Evolutionary conservation across 1,284 basidiomycete genomes (phyloP).

Genomic region (Ceratobasidium papillatum): DNA sequence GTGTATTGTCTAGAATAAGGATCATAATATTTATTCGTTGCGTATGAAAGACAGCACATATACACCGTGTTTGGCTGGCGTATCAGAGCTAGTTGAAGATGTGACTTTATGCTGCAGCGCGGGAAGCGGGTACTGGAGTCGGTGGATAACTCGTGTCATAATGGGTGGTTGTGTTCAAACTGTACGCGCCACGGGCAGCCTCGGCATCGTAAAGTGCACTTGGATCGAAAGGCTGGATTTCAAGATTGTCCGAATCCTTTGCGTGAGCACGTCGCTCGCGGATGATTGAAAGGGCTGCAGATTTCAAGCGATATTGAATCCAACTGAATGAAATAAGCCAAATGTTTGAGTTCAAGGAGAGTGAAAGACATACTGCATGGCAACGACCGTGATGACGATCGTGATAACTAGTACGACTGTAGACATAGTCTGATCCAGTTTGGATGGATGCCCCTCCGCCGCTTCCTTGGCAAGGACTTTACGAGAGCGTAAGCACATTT

Average conservation of each 20-base stretch:
- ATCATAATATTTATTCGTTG: neutral
- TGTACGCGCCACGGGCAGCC: neutral
- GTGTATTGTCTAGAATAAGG: neutral
- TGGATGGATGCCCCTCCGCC: constrained; percentile 18
- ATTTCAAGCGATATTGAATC: constrained; percentile 2
- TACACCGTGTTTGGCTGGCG: neutral
- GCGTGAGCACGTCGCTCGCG: constrained; percentile 31
- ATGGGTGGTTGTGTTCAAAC: no score
- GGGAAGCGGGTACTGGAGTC: no score
- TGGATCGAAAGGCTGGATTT: constrained; percentile 22
- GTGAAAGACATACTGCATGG: neutral
- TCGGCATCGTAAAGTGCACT: constrained; percentile 13
- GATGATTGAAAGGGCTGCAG: constrained; percentile 8
- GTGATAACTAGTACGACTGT: constrained; percentile 18
- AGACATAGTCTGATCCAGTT: neutral
- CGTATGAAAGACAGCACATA: neutral
- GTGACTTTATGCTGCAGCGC: no score
- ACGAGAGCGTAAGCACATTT: neutral
- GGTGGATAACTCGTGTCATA: no score
- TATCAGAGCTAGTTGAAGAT: neutral
- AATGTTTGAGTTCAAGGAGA: neutral
- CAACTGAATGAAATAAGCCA: neutral
- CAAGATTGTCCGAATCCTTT: neutral
- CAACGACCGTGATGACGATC: constrained; percentile 10
- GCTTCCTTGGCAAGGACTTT: constrained; percentile 14